Base-by-base conservation (phyloP, 768 basidiomycete species). In the Lentinus brumalis region DNA sequence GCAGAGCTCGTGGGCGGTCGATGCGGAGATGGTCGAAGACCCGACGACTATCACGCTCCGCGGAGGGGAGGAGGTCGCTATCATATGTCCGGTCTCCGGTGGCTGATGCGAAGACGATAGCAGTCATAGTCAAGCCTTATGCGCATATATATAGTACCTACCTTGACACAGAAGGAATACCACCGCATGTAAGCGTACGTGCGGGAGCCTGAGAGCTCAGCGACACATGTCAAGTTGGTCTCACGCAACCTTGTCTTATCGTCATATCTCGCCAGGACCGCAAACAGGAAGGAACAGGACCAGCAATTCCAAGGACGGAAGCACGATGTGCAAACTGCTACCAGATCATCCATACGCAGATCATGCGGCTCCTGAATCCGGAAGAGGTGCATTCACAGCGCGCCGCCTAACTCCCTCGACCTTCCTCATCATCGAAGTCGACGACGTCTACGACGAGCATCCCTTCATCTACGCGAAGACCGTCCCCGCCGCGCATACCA, bases 31-130 rank as follows among this genome's bases (percentile, higher is more conserved):
- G 89, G 81, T 91, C 2, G 84, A 87, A 12, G 79, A 86, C 61
- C 80, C 81, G 2, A 74, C 76, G n/a, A 61, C 62, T 0, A 74
- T 83, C 18, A 59, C 75, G 12, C 71, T 94, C 49, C 79, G 73
- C 47, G 88, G 89, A 11, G 91, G 89, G 21, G 90, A 93, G 71
- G 87, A 90, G 67, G 83, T 92, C 8, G 90, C 86, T 14, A 80
- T 93, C 29, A 93, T 94, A 45, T 88, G 88, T 65, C 91, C 89
- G 9, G 91, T 93, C 0, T 91, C 89, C 54, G 92, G 92, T 5
- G 91, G 91, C 35, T 92, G 16, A 21, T 45, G 21, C 44, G n/a
- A 21, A 42, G 14, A 14, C 11, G 11, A 12, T 42, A 12, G 14
- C 3, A 16, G 21, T 26, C 39, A 40, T 40, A 3, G 39, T 40